Percentiles rank a stretch among this genome's conserved stretches.
These are phyloP conservation scores for Tephrocybe sp. DNA, from an alignment of 768 basidiomycete genomes.

Conservation along the genomic window DNA sequence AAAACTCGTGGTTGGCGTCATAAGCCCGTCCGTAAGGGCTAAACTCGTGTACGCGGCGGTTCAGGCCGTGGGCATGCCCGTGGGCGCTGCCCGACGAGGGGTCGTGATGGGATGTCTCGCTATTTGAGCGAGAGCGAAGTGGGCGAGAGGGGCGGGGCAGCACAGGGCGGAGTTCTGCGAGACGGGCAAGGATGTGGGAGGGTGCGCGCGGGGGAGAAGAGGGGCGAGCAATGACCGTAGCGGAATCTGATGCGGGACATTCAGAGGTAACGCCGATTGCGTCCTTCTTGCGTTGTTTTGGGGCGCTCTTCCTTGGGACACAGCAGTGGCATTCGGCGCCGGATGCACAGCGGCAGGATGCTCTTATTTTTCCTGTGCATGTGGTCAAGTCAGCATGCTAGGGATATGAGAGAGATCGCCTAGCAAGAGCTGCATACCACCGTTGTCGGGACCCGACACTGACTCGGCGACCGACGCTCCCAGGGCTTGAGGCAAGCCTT, in stretches of 20 bases:
- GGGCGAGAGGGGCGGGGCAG: slow-evolving; percentile 52
- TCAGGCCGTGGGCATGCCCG: slow-evolving; percentile 33
- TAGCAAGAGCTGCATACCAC: slow-evolving; percentile 57
- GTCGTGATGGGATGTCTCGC: slow-evolving; percentile 39
- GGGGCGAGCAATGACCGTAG: no score
- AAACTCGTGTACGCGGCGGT: slow-evolving; percentile 54
- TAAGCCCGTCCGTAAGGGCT: slow-evolving; percentile 72
- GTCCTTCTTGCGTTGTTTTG: slow-evolving; percentile 30
- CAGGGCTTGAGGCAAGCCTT: slow-evolving; percentile 70
- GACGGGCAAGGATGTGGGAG: slow-evolving; percentile 55
- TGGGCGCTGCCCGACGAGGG: slow-evolving; percentile 45
- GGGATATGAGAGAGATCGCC: slow-evolving; percentile 33
- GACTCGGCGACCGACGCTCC: slow-evolving; percentile 60
- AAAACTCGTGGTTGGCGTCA: slow-evolving; percentile 39
- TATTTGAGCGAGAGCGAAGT: slow-evolving; percentile 18
- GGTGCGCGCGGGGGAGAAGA: slow-evolving; percentile 25
- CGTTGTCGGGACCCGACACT: slow-evolving; percentile 58
- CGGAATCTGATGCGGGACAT: no score
- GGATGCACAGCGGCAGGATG: slow-evolving; percentile 40
- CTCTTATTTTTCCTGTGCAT: slow-evolving; percentile 31
- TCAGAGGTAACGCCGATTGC: not conserved
- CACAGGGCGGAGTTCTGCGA: slow-evolving; percentile 66
- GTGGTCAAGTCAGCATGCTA: slow-evolving; percentile 43
- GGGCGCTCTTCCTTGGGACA: slow-evolving; percentile 42
- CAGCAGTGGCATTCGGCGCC: slow-evolving; percentile 58